A percentile compares a stretch with the other conserved stretches of the same genome.
phyloP scores from a whole-genome alignment of 2,329 filamentous ascomycete species.

The Fusarium succisae region DNA sequence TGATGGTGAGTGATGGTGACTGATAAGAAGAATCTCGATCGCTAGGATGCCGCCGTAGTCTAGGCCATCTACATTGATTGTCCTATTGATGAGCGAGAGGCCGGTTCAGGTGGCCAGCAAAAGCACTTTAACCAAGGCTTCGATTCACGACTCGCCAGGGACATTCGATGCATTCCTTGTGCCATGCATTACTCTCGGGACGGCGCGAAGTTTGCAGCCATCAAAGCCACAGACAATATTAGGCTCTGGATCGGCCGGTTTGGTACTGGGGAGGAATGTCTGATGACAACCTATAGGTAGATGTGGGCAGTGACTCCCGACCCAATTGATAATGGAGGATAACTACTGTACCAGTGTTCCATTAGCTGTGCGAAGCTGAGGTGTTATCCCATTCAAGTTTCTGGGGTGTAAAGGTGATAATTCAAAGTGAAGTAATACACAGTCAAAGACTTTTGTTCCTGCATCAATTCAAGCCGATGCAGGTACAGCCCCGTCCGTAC shows the following conservation, averaged over 20 bases:
- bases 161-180: neutral
- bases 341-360: neutral
- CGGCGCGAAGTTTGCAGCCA: conserved; percentile 29
- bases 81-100: neutral
- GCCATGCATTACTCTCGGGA: conserved; percentile 1
- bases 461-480: neutral
- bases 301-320: neutral
- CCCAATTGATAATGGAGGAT: neutral
- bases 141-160: neutral
- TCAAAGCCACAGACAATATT: conserved; percentile 4
- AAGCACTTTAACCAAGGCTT: neutral
- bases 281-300: neutral
- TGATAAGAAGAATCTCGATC: neutral
- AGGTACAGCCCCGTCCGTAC: neutral
- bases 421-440: neutral
- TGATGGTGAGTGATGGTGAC: neutral
- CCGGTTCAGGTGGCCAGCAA: neutral
- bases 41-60: neutral
- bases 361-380: neutral
- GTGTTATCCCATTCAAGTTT: neutral
- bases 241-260: neutral
- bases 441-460: neutral
- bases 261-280: conserved; percentile 25
- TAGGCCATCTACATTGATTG: neutral
- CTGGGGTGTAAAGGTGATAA: neutral